These are phyloP conservation scores for Xanthoparmelia taractica DNA, from an alignment of 495 filamentous ascomycete genomes.

Conservation along the genomic window DNA sequence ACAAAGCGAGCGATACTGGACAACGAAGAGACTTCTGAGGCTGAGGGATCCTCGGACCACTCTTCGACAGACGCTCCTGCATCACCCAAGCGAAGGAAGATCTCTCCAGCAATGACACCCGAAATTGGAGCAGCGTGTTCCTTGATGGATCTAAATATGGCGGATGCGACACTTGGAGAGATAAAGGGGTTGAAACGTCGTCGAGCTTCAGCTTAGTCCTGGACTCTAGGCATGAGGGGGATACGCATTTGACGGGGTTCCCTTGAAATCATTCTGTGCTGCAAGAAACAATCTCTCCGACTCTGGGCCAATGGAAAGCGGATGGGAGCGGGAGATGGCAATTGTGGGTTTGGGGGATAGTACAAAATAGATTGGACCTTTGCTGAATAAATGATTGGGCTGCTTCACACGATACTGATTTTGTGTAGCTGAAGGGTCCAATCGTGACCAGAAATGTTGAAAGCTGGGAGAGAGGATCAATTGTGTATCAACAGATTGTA, in stretches of 20 bases:
- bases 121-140: slow-evolving; percentile 22
- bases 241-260: too few relatives aligned
- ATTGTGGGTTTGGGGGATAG: not conserved
- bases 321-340: not conserved
- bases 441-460: not conserved
- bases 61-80: slow-evolving; percentile 7
- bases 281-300: not conserved
- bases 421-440: not conserved
- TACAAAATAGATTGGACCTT: not conserved
- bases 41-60: slow-evolving; percentile 9
- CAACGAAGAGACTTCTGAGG: slow-evolving; percentile 1
- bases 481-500: not conserved
- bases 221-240: not conserved
- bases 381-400: not conserved
- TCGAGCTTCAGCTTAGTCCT: slow-evolving; percentile 18
- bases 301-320: not conserved
- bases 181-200: slow-evolving; percentile 6
- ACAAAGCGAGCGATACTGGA: slow-evolving; percentile 7
- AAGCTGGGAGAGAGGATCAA: not conserved
- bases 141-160: slow-evolving; percentile 23
- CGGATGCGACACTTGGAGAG: slow-evolving; percentile 19
- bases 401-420: not conserved
- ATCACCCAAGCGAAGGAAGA: slow-evolving; percentile 14
- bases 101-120: slow-evolving; percentile 4
- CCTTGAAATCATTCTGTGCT: not conserved